These are phyloP conservation scores for Ormosia emarginata DNA, from an alignment of 306 rosid species.

Conservation along the genomic window DNA sequence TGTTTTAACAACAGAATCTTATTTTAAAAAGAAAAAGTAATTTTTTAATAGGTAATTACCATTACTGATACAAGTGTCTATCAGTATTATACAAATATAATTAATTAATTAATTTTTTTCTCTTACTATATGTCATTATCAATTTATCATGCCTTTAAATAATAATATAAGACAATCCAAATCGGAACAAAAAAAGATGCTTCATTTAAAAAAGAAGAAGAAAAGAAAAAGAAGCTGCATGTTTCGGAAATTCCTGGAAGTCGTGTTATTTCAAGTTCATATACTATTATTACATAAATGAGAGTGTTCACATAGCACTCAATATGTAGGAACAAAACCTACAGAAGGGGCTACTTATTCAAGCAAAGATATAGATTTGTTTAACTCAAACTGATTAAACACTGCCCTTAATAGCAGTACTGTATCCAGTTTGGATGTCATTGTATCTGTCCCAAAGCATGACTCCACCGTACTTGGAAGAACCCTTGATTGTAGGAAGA, in stretches of 20 bases:
- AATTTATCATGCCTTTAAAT: no score
- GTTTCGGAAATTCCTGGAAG: no score
- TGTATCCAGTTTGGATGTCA: conserved; percentile 18
- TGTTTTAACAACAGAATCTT: no score
- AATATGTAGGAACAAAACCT: background rate
- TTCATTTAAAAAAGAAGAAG: no score
- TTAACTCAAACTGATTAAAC: background rate
- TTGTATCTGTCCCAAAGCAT: conserved; percentile 55
- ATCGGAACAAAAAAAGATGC: background rate
- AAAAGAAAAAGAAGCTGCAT: no score
- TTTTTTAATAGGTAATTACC: no score
- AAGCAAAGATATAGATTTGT: no score
- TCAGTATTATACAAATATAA: no score
- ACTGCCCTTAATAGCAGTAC: conserved; percentile 26
- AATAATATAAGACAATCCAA: background rate
- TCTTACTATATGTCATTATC: no score
- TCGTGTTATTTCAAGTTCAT: background rate
- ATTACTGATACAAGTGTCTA: no score
- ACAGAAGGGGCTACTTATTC: background rate
- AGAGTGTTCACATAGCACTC: background rate
- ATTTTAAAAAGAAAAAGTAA: no score
- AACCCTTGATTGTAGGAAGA: conserved; percentile 47
- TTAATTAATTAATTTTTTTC: no score
- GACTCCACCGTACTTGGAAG: conserved; percentile 59
- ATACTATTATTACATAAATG: background rate